phyloP scores from a whole-genome alignment of 805 yeast genomes.

The Wickerhamiella alocasiicola region DNA sequence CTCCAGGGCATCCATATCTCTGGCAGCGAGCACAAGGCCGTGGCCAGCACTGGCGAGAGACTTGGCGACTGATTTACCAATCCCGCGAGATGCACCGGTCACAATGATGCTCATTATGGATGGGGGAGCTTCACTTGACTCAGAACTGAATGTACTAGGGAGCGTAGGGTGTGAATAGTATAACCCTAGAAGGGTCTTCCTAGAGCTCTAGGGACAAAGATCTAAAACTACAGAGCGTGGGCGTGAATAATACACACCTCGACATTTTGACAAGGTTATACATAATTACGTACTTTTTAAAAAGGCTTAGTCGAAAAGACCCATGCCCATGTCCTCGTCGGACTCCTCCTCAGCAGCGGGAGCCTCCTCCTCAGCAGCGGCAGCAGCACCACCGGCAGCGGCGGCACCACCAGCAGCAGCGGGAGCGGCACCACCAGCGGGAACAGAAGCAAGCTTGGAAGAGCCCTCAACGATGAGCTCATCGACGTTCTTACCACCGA shows the following conservation, averaged over 20 bases:
- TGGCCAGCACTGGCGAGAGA: constrained; percentile 41
- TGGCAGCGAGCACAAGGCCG: constrained; percentile 38
- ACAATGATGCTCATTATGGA: too few species aligned
- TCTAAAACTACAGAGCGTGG: too few species aligned
- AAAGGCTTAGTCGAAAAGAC: constrained; percentile 83
- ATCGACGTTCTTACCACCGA: constrained; percentile 84
- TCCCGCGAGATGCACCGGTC: constrained; percentile 62
- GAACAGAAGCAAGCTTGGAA: constrained; percentile 92
- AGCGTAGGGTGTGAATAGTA: too few species aligned
- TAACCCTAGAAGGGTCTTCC: too few species aligned
- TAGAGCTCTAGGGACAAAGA: too few species aligned
- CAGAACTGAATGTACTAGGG: too few species aligned
- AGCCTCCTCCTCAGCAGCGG: constrained; percentile 57
- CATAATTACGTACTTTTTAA: too few species aligned
- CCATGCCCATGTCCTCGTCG: constrained; percentile 41
- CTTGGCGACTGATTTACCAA: constrained; percentile 47
- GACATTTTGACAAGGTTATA: too few species aligned
- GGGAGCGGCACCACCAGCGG: constrained; percentile 96
- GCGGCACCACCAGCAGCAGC: constrained; percentile 60
- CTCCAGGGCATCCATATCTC: constrained; percentile 32
- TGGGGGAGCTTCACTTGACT: too few species aligned
- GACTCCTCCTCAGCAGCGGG: constrained; percentile 40
- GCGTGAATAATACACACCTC: too few species aligned
- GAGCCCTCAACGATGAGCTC: constrained; percentile 92
- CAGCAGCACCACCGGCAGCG: constrained; percentile 59